Conservation (phyloP, 2,329 filamentous ascomycete species). For the Akanthomyces lecanii region DNA sequence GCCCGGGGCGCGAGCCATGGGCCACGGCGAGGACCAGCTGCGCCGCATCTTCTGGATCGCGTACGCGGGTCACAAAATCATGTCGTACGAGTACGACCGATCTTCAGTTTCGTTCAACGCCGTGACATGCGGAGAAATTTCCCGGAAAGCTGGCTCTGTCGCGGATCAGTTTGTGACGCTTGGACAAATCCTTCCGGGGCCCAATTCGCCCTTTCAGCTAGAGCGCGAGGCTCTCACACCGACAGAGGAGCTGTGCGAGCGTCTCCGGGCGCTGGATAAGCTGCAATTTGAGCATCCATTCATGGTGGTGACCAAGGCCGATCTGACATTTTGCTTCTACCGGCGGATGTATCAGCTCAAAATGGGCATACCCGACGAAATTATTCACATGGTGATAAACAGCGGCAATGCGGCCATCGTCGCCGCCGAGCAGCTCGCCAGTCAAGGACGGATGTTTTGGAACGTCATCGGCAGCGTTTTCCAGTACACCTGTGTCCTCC, state of each 20-base stretch:
- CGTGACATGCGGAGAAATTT: constrained; percentile 21
- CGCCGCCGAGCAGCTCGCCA: constrained; percentile 20
- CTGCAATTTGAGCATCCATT: constrained; percentile 20
- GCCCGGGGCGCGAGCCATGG: constrained; percentile 17
- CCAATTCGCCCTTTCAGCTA: constrained; percentile 22
- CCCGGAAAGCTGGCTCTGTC: constrained; percentile 18
- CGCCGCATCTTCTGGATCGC: constrained; percentile 24
- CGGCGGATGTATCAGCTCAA: constrained; percentile 24
- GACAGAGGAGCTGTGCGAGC: constrained; percentile 21
- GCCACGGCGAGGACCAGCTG: constrained; percentile 21
- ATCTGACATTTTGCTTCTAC: constrained; percentile 24
- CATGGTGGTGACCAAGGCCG: constrained; percentile 22
- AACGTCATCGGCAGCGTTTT: constrained; percentile 25
- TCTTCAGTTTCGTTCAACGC: constrained; percentile 21
- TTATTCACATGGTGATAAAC: constrained; percentile 19
- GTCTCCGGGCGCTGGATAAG: constrained; percentile 19
- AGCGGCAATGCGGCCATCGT: constrained; percentile 20
- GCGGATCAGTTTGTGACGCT: constrained; percentile 23
- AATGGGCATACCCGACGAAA: constrained; percentile 19
- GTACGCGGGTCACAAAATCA: constrained; percentile 22
- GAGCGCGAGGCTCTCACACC: constrained; percentile 10
- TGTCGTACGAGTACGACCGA: constrained; percentile 24
- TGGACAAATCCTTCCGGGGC: constrained; percentile 21
- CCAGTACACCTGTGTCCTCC: constrained; percentile 23
- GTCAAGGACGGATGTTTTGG: constrained; percentile 22